Evolutionary conservation across 441 rosid species (phyloP), one percentile per base, ranked within the genome.

Genomic region (Macaranga tanarius): DNA sequence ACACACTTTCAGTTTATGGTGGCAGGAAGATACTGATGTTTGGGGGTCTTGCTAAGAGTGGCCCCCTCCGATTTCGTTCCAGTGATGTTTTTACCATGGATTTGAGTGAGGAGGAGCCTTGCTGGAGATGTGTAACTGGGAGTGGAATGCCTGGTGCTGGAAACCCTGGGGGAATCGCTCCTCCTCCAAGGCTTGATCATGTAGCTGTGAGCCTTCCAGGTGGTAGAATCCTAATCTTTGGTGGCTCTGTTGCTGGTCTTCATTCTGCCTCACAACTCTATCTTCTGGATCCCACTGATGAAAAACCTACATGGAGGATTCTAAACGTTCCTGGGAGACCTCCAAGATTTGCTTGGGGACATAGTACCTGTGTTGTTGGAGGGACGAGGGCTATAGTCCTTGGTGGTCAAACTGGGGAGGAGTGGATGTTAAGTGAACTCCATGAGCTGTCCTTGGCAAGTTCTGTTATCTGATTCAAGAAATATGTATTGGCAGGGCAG

Each of bases 321-420:
- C 78, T 95, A 66, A 92, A 92, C 79, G 93, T 95, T 22, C 91
- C 92, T 0, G 99, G 99, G 59, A 78, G 90, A 62, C 93, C 97
- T 7, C 97, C 97, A 2, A 75, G 94, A 75, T 91, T 92, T 80
- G 97, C 99, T 52, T 95, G 99, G 99, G 99, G 99, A 65, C 99
- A 95, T 69, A 90, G 94, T 38, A 95, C 97, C 2, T 92, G 97
- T 84, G 97, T 95, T 45, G 99, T 95, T 3, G 99, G 97, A 47
- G 99, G 99, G 67, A 95, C 99, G 7, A 83, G 97, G 71, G 86
- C 91, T 28, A 85, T 93, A 61, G 95, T 91, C 70, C 90, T 94
- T 3, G 97, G 99, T 50, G 99, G 99, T 28, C 99, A 92, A 78
- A 92, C 97, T 0, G 97, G 97, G 19, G 97, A 94, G 79, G 99